Evolutionary conservation across 495 filamentous ascomycete genomes (phyloP).

Genomic region (Tuber calosporum): DNA sequence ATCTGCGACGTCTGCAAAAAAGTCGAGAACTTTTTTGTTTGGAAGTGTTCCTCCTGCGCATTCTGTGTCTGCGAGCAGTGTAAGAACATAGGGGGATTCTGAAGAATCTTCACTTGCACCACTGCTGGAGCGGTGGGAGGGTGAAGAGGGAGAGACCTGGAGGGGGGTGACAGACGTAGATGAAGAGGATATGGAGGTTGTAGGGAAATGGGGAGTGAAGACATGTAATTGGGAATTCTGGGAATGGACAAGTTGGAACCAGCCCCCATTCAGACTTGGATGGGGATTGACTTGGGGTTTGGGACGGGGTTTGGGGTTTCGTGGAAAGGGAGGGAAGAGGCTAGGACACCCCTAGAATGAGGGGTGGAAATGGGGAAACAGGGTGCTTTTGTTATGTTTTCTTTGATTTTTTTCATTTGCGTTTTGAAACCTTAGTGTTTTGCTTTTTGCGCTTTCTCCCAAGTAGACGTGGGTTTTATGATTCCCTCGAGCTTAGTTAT

Average conservation of each 20-base stretch:
- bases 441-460: background rate
- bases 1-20: slow-evolving; percentile 35
- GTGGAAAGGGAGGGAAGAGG: background rate
- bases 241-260: background rate
- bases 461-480: background rate
- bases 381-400: background rate
- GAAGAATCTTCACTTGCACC: background rate
- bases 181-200: background rate
- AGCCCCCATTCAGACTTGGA: background rate
- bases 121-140: background rate
- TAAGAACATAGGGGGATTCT: slow-evolving; percentile 35
- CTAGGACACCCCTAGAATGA: background rate
- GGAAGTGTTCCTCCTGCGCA: slow-evolving; percentile 28
- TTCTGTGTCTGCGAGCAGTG: slow-evolving; percentile 36
- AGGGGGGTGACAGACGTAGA: background rate
- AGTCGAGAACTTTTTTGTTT: slow-evolving; percentile 31
- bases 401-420: background rate
- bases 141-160: background rate
- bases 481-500: background rate
- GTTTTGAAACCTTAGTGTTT: background rate
- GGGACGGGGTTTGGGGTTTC: background rate
- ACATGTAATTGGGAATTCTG: background rate
- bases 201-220: background rate
- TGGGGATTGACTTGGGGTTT: background rate
- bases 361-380: background rate